Conservation (phyloP, 1,284 basidiomycete genomes). For the Amylostereum areolatum region DNA sequence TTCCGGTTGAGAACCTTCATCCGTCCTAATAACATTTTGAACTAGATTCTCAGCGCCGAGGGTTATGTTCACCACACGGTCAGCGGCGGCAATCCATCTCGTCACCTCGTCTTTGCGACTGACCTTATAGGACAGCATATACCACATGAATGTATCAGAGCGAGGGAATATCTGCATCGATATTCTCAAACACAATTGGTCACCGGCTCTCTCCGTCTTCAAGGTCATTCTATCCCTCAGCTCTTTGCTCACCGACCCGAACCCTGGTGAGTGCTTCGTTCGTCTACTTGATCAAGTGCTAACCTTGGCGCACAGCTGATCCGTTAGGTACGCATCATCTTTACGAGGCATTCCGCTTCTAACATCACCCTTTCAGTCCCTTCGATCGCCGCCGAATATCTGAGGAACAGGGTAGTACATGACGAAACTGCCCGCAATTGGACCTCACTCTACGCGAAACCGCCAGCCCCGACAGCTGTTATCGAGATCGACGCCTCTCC, state of each 20-base stretch:
- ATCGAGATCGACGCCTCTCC: slow-evolving; percentile 5
- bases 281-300: slow-evolving; percentile 1
- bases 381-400: slow-evolving; percentile 65
- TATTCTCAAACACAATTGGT: slow-evolving; percentile 87
- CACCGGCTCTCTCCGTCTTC: slow-evolving; percentile 84
- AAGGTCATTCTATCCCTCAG: slow-evolving; percentile 88
- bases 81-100: slow-evolving; percentile 15
- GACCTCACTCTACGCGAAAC: slow-evolving; percentile 57
- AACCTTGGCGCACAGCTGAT: slow-evolving; percentile 41
- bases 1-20: not conserved
- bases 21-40: slow-evolving; percentile 7
- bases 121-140: slow-evolving; percentile 55
- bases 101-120: not conserved
- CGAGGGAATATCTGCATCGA: slow-evolving; percentile 72
- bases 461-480: slow-evolving; percentile 27
- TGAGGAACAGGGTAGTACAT: slow-evolving; percentile 56
- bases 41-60: slow-evolving; percentile 79
- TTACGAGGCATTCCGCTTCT: not conserved
- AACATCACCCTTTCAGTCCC: slow-evolving; percentile 42
- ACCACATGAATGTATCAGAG: slow-evolving; percentile 89
- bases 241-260: slow-evolving; percentile 84
- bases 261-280: slow-evolving; percentile 59
- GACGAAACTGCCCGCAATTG: slow-evolving; percentile 59
- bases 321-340: slow-evolving; percentile 49
- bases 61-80: slow-evolving; percentile 73